These are phyloP conservation scores for Saturnispora kantuleensis DNA, from an alignment of 805 yeast genomes.

Conservation along the genomic window DNA sequence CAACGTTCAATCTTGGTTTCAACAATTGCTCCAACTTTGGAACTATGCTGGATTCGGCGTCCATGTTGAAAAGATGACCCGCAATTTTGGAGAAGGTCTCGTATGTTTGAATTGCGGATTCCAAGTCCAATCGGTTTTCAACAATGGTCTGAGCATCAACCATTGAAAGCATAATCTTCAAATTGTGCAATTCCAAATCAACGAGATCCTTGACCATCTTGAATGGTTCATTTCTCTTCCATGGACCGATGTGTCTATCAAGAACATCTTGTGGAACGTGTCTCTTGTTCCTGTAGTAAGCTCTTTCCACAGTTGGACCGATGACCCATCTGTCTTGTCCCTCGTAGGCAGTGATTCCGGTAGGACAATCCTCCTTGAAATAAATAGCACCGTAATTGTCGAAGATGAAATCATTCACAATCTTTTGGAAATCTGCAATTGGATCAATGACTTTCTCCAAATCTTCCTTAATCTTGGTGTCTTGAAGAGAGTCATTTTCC, in stretches of 20 bases:
- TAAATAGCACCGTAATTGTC: constrained; percentile 74
- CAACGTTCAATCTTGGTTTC: constrained; percentile 63
- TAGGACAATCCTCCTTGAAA: constrained; percentile 58
- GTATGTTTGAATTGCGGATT: constrained; percentile 49
- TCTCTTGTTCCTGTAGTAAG: constrained; percentile 61
- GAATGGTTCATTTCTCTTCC: constrained; percentile 48
- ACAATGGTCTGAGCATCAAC: constrained; percentile 38
- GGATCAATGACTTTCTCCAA: constrained; percentile 60
- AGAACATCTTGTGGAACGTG: constrained; percentile 41
- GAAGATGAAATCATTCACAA: constrained; percentile 39
- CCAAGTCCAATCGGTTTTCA: constrained; percentile 32
- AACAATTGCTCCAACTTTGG: constrained; percentile 55
- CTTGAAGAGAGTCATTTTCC: constrained; percentile 37
- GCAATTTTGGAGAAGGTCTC: constrained; percentile 49
- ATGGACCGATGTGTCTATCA: constrained; percentile 63
- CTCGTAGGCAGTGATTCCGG: constrained; percentile 33
- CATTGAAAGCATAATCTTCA: constrained; percentile 42
- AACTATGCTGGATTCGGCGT: constrained; percentile 34
- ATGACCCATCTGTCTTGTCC: constrained; percentile 80
- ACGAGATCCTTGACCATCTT: constrained; percentile 60
- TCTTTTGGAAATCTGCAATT: constrained; percentile 40
- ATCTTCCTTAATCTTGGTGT: constrained; percentile 37
- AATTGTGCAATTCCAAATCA: constrained; percentile 52
- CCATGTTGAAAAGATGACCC: constrained; percentile 47
- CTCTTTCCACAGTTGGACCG: constrained; percentile 81